Evolutionary conservation across 805 yeast species (phyloP), one percentile per base, ranked within the genome.

Genomic region (Kluyveromyces wickerhamii): DNA sequence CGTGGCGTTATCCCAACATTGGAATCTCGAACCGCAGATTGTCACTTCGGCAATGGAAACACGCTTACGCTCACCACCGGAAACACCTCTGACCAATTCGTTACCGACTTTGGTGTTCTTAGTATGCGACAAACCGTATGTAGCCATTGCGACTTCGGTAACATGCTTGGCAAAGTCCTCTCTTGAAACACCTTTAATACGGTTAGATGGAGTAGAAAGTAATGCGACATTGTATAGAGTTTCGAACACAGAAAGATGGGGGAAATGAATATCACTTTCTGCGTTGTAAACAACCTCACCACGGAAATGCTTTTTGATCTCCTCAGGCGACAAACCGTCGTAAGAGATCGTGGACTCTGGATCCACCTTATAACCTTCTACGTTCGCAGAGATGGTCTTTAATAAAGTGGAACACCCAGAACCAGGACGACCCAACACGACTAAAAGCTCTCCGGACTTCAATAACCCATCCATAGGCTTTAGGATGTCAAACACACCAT

Each of bases 41-140:
- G 79, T 62, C 1, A 82, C 82, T 59, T 83, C 94, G 8, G 87
- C 85, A 48, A 83, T 77, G 8, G 89, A 79, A 3, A 83, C 89
- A 63, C 94, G 73, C 59, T 82, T 81, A 45, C 94, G 66, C 61
- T 83, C 92, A 66, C 94, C 92, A 50, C 94, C 89, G 34, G 89
- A 77, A 26, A 79, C 83, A 62, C 86, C 83, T 53, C 84, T 69
- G 20, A 79, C 68, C 26, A 69, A 63, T 41, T 74, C 80, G 49
- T 68, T 68, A 40, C 82, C 82, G 22, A 75, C 81, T 43, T 69
- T 71, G 12, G 81, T 74, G 51, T 72, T 61, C 40, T 65, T 63
- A 5, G 83, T 73, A 52, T 75, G 83, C 7, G 68, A 59, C 26
- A 79, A 62, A 39, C 83, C 85, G 48, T 72, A 77, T 22, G 67